These are phyloP conservation scores for Saccharum officinarum DNA, from an alignment of 176 grass and related monocot genomes.

Conservation along the genomic window DNA sequence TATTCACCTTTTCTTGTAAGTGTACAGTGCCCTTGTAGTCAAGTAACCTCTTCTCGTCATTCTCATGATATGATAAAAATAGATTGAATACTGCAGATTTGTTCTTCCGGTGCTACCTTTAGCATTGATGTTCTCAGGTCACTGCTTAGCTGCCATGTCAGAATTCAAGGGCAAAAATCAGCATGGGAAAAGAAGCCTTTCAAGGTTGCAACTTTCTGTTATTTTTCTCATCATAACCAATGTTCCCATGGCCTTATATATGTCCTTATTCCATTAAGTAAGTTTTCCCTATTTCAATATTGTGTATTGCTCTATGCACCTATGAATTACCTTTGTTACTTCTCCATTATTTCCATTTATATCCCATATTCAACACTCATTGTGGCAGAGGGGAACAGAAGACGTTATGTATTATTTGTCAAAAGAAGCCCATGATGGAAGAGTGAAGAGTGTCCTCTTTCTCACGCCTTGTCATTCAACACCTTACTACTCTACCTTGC, in stretches of 20 bases:
- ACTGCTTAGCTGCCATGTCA: constrained; percentile 63
- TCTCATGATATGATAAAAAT: not conserved
- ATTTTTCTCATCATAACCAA: constrained; percentile 77
- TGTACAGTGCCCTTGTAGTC: constrained; percentile 5
- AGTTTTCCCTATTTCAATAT: constrained; percentile 16
- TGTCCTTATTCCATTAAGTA: constrained; percentile 85
- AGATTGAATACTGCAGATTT: constrained; percentile 59
- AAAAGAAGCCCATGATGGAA: constrained; percentile 66
- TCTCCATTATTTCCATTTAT: constrained; percentile 4
- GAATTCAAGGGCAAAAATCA: constrained; percentile 42
- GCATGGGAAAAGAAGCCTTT: constrained; percentile 23
- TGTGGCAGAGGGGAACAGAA: constrained; percentile 88
- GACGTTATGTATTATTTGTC: constrained; percentile 84
- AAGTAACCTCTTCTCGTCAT: constrained; percentile 2
- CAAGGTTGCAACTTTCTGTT: constrained; percentile 56
- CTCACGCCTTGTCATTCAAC: constrained; percentile 97
- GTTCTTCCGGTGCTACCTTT: constrained; percentile 89
- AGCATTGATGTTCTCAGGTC: constrained; percentile 84
- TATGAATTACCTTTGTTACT: not conserved
- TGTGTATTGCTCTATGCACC: not conserved
- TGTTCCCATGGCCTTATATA: constrained; percentile 90
- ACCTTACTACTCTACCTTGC: constrained; percentile 95
- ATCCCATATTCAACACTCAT: constrained; percentile 20
- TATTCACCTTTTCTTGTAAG: constrained; percentile 41
- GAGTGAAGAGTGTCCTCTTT: constrained; percentile 74